These are phyloP conservation scores for Nigrograna mackinnonii DNA, from an alignment of 2,329 filamentous ascomycete species.

Conservation along the genomic window DNA sequence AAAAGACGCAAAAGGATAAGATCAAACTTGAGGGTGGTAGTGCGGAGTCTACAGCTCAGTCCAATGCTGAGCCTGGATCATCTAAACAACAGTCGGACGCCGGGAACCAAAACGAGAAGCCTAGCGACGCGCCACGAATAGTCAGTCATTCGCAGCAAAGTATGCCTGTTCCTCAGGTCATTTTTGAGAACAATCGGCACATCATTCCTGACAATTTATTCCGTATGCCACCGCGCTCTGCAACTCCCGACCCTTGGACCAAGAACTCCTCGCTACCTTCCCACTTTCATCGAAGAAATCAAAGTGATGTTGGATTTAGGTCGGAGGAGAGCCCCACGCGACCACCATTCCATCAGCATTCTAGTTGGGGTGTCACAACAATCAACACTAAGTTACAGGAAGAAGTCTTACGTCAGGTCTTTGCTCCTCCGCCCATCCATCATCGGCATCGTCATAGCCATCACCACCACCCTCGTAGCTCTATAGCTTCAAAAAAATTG, in stretches of 20 bases:
- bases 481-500: slow-evolving; percentile 54
- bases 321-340: slow-evolving; percentile 28
- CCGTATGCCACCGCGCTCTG: slow-evolving; percentile 57
- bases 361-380: slow-evolving; percentile 85
- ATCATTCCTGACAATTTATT: slow-evolving; percentile 88
- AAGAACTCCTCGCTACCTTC: slow-evolving; percentile 29
- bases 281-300: slow-evolving; percentile 38
- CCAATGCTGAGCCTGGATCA: slow-evolving; percentile 11
- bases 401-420: slow-evolving; percentile 91
- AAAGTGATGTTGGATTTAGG: slow-evolving; percentile 32
- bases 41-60: slow-evolving; percentile 16
- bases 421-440: slow-evolving; percentile 80
- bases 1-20: slow-evolving; percentile 45
- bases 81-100: slow-evolving; percentile 19
- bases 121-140: slow-evolving; percentile 45
- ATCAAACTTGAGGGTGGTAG: slow-evolving; percentile 21
- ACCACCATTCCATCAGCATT: slow-evolving; percentile 52
- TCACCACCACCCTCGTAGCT: slow-evolving; percentile 48
- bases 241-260: slow-evolving; percentile 41
- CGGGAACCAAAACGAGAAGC: slow-evolving; percentile 9
- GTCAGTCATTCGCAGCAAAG: slow-evolving; percentile 78
- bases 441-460: slow-evolving; percentile 71
- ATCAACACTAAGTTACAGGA: slow-evolving; percentile 88
- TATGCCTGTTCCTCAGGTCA: slow-evolving; percentile 81
- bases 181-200: slow-evolving; percentile 91